Evolutionary conservation across 441 rosid genomes (phyloP).

Genomic region (Gossypium lobatum): DNA sequence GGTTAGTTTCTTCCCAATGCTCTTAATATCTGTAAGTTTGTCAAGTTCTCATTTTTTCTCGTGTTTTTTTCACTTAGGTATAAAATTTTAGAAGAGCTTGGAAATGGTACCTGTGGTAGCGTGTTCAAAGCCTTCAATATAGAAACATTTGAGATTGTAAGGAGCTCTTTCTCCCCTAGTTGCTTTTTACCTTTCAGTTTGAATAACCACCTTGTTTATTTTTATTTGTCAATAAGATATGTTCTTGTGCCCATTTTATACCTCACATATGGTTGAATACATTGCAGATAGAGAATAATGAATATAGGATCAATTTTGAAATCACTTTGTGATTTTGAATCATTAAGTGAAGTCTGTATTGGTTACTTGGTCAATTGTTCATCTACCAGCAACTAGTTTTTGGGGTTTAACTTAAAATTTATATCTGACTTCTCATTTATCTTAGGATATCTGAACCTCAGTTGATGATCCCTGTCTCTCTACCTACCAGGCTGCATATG

Average conservation of each 20-base stretch:
- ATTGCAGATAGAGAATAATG: neutral
- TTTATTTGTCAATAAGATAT: conserved; percentile 2
- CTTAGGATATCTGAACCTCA: neutral
- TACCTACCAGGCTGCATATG: neutral
- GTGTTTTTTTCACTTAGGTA: conserved; percentile 40
- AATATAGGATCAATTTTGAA: neutral
- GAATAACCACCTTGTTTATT: neutral
- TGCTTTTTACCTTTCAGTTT: neutral
- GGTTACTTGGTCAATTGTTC: neutral
- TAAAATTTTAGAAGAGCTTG: conserved; percentile 82
- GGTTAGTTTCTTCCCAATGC: conserved; percentile 36
- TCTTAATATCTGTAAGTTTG: neutral
- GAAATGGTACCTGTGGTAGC: conserved; percentile 94
- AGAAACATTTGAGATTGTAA: conserved; percentile 70
- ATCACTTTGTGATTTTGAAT: neutral
- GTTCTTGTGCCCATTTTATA: neutral
- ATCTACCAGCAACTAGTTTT: neutral
- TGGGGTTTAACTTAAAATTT: neutral
- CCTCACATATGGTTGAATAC: neutral
- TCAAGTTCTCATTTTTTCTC: conserved; percentile 7
- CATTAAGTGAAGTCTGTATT: neutral
- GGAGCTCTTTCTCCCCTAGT: conserved; percentile 16
- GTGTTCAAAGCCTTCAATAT: conserved; percentile 80
- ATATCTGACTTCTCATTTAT: neutral
- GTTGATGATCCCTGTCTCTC: neutral